Conservation (phyloP, 73 alveolate species). For the Paramecium sonneborni region DNA sequence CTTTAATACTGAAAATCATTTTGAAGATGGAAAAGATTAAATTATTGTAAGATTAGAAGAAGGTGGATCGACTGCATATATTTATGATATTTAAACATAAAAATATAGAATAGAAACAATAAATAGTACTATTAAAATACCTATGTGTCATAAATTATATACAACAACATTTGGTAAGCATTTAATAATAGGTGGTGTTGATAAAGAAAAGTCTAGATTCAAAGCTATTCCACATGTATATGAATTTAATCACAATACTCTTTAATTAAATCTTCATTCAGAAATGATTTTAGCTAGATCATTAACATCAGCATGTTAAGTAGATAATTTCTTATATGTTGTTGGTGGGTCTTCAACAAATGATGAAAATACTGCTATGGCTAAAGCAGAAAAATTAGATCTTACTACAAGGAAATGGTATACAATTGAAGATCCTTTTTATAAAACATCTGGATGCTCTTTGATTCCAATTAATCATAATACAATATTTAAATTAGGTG, state of each 20-base stretch:
- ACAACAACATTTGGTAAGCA: background rate
- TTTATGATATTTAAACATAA: background rate
- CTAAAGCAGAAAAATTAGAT: constrained; percentile 30
- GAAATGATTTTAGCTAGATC: constrained; percentile 44
- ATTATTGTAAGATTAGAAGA: constrained; percentile 17
- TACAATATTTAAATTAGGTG: constrained; percentile 11
- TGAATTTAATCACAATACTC: background rate
- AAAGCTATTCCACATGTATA: background rate
- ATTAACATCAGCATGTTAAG: constrained; percentile 12
- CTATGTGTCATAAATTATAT: background rate
- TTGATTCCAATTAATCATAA: background rate
- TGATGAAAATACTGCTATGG: constrained; percentile 38
- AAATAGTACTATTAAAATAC: background rate
- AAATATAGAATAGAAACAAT: background rate
- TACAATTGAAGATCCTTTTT: constrained; percentile 17
- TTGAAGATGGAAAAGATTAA: background rate
- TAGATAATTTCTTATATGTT: constrained; percentile 19
- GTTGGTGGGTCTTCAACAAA: constrained; percentile 51
- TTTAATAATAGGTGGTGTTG: constrained; percentile 28
- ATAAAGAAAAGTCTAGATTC: constrained; percentile 26
- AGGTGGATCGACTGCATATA: background rate
- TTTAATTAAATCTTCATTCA: background rate
- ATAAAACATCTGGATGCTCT: constrained; percentile 27
- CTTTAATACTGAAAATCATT: background rate
- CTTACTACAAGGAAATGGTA: constrained; percentile 31